Conservation (phyloP, 2,329 filamentous ascomycete species). For the Blastomyces emzantsi region DNA sequence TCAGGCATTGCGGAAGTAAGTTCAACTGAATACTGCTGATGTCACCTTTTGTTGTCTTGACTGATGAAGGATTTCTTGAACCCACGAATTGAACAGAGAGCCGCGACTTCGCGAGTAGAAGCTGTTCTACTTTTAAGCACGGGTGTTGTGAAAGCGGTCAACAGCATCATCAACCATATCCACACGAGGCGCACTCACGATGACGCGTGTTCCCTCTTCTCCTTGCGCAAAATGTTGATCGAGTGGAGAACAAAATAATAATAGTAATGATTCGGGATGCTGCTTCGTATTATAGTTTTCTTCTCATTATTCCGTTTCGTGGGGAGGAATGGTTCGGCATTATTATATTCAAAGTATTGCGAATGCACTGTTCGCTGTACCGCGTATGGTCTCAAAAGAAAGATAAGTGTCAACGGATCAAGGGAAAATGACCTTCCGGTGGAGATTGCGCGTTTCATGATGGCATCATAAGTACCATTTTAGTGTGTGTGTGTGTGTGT, state of each 20-base stretch:
- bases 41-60: not conserved
- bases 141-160: not conserved
- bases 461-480: not conserved
- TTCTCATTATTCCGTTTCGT: not conserved
- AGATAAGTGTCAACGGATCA: not conserved
- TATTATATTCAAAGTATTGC: not conserved
- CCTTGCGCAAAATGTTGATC: not conserved
- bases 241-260: not conserved
- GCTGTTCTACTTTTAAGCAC: not conserved
- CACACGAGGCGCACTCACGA: not conserved
- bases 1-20: not conserved
- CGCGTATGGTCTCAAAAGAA: not conserved
- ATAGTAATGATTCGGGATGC: not conserved
- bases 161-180: not conserved
- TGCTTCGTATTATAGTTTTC: not conserved
- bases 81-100: not conserved
- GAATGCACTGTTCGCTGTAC: not conserved
- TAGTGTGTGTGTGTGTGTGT: not conserved
- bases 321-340: not conserved
- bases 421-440: not conserved
- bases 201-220: not conserved
- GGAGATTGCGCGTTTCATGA: not conserved
- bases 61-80: not conserved
- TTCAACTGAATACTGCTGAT: not conserved
- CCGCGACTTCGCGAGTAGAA: not conserved